Base-by-base conservation (phyloP, 352 stramenopile genomes). In the Pythium aristosporum region DNA sequence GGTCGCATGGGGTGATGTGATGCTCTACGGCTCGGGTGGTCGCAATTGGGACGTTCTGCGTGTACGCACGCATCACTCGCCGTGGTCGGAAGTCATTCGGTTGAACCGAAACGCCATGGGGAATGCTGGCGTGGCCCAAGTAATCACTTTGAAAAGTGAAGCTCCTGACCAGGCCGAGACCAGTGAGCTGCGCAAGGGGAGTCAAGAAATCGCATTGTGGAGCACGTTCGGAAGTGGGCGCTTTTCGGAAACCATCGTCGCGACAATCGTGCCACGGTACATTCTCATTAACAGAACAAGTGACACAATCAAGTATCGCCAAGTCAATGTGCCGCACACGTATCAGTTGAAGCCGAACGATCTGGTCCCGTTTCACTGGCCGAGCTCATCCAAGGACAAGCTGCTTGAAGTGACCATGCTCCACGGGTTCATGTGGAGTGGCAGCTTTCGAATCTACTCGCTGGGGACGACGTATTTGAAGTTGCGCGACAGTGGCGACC, bases 21-120 rank as follows among this genome's bases (percentile, higher is more conserved):
- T 96, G 34, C 71, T 76, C 13, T 96, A 96, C 51, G 85, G 82
- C 49, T 73, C 76, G 13, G 83, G 82, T 20, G 85, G 84, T 4
- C 89, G 88, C 32, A 88, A 91, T 54, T 93, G 85, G 85, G 87
- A 96, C 61, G 81, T 94, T 15, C 65, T 96, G 49, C 74, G 87
- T 20, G 77, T 96, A 36, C 90, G 88, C 39, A 89, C 85, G 18
- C 74, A 80, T 21, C 79, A 73, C 13, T 94, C 85, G 4, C 76
- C 79, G 13, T 96, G 87, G 87, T 96, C 87, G 2, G 87, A 94
- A 32, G 74, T 91, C 1, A 89, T 96, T 69, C 84, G 85, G 8
- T 65, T 96, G 23, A 92, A 94, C 60, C 80, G 86, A 23, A 96
- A 96, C 50, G 87, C 87, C 4, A 92, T 96, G 83, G 87, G 87